Conservation (phyloP, 2,329 filamentous ascomycete genomes). For the Helotiales sp. region DNA sequence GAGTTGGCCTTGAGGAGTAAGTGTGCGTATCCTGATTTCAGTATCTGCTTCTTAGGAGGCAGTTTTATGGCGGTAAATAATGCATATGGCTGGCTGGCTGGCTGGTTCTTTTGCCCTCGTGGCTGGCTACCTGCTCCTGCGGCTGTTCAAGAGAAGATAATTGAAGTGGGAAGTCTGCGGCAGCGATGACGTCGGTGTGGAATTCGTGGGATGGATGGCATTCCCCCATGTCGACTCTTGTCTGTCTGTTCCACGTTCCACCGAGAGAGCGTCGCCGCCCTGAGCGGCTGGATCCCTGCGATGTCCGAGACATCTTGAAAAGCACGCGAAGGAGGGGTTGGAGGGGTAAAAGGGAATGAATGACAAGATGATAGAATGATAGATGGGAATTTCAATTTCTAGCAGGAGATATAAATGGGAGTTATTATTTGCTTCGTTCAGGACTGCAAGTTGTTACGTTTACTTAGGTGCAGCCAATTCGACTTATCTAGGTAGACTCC, state of each 20-base stretch:
- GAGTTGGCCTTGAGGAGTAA: background rate
- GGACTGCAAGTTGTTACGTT: background rate
- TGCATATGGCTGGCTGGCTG: background rate
- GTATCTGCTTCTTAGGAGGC: background rate
- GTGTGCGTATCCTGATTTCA: background rate
- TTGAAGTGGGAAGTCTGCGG: background rate
- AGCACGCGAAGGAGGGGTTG: background rate
- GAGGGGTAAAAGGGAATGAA: background rate
- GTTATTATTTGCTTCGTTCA: background rate
- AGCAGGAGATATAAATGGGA: background rate
- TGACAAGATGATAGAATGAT: background rate
- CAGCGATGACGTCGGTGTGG: slow-evolving; percentile 10
- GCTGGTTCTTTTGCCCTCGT: background rate
- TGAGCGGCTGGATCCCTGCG: background rate
- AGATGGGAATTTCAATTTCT: no score
- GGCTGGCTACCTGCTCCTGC: no score
- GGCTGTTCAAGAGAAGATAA: no score
- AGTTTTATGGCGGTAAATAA: background rate
- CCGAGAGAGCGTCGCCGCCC: slow-evolving; percentile 7
- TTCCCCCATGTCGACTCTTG: slow-evolving; percentile 11
- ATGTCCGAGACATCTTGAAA: background rate
- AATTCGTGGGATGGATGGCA: slow-evolving; percentile 3
- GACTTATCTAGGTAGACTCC: no score
- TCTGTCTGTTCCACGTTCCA: background rate
- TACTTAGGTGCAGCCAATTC: background rate